A percentile compares a stretch with the other conserved stretches of the same genome.
These are phyloP conservation scores for Ophiostoma ulmi DNA, from an alignment of 2,329 filamentous ascomycete genomes.

Conservation along the genomic window DNA sequence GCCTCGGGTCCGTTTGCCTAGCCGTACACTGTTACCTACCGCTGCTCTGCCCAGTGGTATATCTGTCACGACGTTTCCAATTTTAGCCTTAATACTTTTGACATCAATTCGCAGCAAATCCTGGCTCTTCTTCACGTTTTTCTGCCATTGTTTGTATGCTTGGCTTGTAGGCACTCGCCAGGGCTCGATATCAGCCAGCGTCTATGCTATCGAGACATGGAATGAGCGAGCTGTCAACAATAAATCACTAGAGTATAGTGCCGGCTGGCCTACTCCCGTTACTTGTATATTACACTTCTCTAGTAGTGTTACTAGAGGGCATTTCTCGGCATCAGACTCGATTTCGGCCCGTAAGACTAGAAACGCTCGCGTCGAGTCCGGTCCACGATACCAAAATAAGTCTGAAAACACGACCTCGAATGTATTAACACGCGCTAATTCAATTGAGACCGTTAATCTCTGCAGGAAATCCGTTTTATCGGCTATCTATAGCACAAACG, in stretches of 20 bases:
- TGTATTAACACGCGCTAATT: slow-evolving; percentile 26
- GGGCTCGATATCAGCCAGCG: slow-evolving; percentile 50
- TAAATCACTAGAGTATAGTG: slow-evolving; percentile 55
- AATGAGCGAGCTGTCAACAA: slow-evolving; percentile 48
- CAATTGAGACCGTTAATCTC: slow-evolving; percentile 44
- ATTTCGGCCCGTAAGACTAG: slow-evolving; percentile 63
- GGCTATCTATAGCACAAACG: slow-evolving; percentile 68
- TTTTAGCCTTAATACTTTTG: slow-evolving; percentile 64
- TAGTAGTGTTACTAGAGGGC: slow-evolving; percentile 59
- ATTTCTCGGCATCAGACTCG: slow-evolving; percentile 35
- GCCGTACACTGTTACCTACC: neutral
- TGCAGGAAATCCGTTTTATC: slow-evolving; percentile 64
- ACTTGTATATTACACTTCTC: slow-evolving; percentile 60
- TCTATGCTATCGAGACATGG: slow-evolving; percentile 89
- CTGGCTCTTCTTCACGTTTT: neutral
- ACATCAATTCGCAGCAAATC: slow-evolving; percentile 48
- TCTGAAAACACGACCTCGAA: slow-evolving; percentile 40
- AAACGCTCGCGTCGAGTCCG: slow-evolving; percentile 69
- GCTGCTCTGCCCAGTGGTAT: slow-evolving; percentile 32
- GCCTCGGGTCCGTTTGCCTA: neutral
- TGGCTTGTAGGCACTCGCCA: slow-evolving; percentile 37
- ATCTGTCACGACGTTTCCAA: slow-evolving; percentile 63
- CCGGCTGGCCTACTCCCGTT: slow-evolving; percentile 57
- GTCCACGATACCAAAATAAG: slow-evolving; percentile 49
- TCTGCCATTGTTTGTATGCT: slow-evolving; percentile 30